These are phyloP conservation scores for Penicillium odoratum DNA, from an alignment of 495 filamentous ascomycete genomes.

Conservation along the genomic window DNA sequence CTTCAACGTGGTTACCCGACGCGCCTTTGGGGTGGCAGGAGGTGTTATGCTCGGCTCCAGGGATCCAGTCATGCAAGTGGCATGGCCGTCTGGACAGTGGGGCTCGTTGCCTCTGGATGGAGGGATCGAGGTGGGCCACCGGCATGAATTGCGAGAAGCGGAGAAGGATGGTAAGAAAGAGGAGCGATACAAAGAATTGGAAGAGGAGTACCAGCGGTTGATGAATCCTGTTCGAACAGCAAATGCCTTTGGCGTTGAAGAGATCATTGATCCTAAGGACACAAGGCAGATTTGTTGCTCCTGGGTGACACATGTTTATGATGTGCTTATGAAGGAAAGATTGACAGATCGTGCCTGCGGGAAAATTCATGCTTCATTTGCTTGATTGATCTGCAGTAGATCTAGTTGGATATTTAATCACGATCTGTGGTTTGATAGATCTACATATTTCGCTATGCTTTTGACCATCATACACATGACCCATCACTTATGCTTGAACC, in stretches of 20 bases:
- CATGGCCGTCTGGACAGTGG: constrained; percentile 64
- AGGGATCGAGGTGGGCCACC: constrained; percentile 62
- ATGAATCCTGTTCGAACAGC: constrained; percentile 67
- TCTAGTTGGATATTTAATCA: too few relatives aligned
- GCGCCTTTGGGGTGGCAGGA: constrained; percentile 61
- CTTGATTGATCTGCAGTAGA: constrained; percentile 14
- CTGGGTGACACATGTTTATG: constrained; percentile 58
- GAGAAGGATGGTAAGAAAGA: constrained; percentile 50
- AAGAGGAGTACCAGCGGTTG: constrained; percentile 56
- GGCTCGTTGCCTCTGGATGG: constrained; percentile 59
- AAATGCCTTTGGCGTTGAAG: constrained; percentile 63
- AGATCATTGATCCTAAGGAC: constrained; percentile 61
- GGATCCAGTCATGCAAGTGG: constrained; percentile 58
- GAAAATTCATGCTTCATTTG: constrained; percentile 52
- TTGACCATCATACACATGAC: too few relatives aligned
- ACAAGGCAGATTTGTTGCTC: constrained; percentile 53
- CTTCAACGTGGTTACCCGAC: constrained; percentile 58
- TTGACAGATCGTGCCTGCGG: constrained; percentile 51
- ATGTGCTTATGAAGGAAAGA: constrained; percentile 45
- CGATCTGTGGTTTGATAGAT: too few relatives aligned
- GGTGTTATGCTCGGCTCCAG: constrained; percentile 62
- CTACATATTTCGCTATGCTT: too few relatives aligned
- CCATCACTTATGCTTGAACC: too few relatives aligned
- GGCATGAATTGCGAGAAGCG: constrained; percentile 55
- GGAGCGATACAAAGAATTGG: constrained; percentile 52